Conservation (phyloP, 345 rosid species). For the Toxicodendron radicans region DNA sequence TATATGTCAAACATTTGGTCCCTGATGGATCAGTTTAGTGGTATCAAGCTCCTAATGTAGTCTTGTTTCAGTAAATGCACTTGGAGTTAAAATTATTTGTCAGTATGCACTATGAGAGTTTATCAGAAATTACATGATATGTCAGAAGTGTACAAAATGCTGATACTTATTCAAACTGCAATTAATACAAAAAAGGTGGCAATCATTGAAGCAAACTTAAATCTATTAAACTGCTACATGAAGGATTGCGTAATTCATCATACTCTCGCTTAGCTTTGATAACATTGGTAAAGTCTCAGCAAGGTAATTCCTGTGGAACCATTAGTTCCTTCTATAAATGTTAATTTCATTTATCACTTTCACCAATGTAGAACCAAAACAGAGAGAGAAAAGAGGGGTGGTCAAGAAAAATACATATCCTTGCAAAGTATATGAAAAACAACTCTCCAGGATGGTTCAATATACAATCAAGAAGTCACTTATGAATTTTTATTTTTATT, state of each 20-base stretch:
- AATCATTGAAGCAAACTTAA: background rate
- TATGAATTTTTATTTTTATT: too few relatives aligned
- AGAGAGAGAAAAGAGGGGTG: too few relatives aligned
- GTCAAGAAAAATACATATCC: too few relatives aligned
- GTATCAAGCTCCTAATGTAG: background rate
- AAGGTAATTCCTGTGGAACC: background rate
- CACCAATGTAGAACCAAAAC: too few relatives aligned
- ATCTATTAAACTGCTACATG: background rate
- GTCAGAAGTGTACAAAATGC: background rate
- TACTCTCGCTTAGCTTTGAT: background rate
- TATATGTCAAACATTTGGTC: background rate
- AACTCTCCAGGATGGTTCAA: too few relatives aligned
- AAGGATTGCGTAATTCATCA: background rate
- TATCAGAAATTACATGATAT: background rate
- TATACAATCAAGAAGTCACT: too few relatives aligned
- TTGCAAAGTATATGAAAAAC: too few relatives aligned
- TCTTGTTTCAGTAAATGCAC: background rate
- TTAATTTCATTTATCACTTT: background rate
- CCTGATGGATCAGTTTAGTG: background rate
- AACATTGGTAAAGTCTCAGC: background rate
- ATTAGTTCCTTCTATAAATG: background rate
- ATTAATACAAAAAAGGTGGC: background rate
- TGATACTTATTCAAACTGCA: background rate
- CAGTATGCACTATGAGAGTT: too few relatives aligned
- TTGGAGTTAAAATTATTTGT: background rate